Base-by-base conservation (phyloP, 2,329 filamentous ascomycete species). In the Dryadomyces quercus-mongolicae region DNA sequence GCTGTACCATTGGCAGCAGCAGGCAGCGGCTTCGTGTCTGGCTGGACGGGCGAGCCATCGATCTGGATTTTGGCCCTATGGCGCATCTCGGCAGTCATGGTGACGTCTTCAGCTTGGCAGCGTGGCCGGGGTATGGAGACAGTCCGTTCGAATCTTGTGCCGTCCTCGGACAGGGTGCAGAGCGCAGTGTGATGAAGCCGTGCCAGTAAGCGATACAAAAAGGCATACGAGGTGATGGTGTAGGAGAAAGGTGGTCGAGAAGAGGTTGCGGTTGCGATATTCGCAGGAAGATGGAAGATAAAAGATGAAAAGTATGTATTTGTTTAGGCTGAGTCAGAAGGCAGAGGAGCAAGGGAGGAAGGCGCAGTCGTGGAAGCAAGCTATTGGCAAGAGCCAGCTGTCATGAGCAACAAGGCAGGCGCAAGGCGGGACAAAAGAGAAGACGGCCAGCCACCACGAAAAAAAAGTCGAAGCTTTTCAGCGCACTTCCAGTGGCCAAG, bases 11-110 rank as follows among this genome's bases (percentile, higher is more conserved):
- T 57, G 15, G 52, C 31, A 15, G 55, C 49, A 34, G 55, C 56
- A 45, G 52, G 55, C 18, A 59, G 53, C 36, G 67, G 62, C n/a
- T 64, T 62, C 45, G 54, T 4, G 5, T n/a, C 9, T 12, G 31
- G 13, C 20, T 22, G n/a, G 38, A 22, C 9, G 9, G 69, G 63
- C 18, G 63, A 56, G 51, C 54, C 54, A 47, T 56, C 47, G 18
- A 55, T 44, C n/a, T 54, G 43, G 43, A 49, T 54, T 50, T 55
- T 61, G 54, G 57, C 57, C 49, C 68, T 64, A 54, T 67, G 66
- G 55, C 67, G 70, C 53, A 72, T 63, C 56, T 71, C 65, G 54
- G 62, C 60, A 21, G 67, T 62, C 57, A 68, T 64, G 64, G 31
- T 12, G 48, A 5, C 48, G 22, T 13, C 16, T n/a, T 66, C 67